These are phyloP conservation scores for Jackrogersella multiformis DNA, from an alignment of 495 filamentous ascomycete genomes.

Conservation along the genomic window DNA sequence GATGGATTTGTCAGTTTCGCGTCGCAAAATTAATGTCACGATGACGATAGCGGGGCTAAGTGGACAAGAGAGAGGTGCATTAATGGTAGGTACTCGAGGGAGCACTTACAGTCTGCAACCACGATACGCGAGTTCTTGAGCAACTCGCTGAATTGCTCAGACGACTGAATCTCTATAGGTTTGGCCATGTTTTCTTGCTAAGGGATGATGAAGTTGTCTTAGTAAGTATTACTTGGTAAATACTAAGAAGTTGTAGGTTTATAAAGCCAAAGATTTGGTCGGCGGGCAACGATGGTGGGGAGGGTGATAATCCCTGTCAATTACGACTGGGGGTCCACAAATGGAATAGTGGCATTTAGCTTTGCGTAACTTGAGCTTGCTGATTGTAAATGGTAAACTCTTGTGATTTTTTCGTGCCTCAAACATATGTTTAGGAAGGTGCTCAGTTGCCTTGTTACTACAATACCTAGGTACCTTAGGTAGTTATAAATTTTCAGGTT, in stretches of 20 bases:
- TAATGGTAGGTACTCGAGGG: constrained; percentile 20
- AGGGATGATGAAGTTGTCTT: not conserved
- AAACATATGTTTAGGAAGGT: too few relatives aligned
- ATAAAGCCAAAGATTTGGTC: constrained; percentile 19
- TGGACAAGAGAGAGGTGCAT: constrained; percentile 20
- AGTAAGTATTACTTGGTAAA: not conserved
- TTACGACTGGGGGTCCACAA: constrained; percentile 21
- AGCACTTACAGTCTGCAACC: constrained; percentile 82
- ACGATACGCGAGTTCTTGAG: constrained; percentile 75
- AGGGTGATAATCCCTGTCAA: constrained; percentile 33
- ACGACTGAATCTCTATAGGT: constrained; percentile 74
- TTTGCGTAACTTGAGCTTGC: too few relatives aligned
- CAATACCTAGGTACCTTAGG: too few relatives aligned
- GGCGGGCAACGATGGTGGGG: constrained; percentile 23
- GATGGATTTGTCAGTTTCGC: constrained; percentile 40
- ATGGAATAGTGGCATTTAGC: constrained; percentile 12
- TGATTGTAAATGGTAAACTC: too few relatives aligned
- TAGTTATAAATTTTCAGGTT: too few relatives aligned
- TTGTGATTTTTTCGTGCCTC: too few relatives aligned
- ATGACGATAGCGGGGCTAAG: constrained; percentile 40
- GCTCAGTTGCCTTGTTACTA: too few relatives aligned
- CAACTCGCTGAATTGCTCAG: constrained; percentile 73
- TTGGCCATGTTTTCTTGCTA: constrained; percentile 63
- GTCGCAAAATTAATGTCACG: constrained; percentile 19
- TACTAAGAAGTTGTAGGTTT: constrained; percentile 7